Base-by-base conservation (phyloP, 352 stramenopile species). In the Phytopythium chamaehyphon region DNA sequence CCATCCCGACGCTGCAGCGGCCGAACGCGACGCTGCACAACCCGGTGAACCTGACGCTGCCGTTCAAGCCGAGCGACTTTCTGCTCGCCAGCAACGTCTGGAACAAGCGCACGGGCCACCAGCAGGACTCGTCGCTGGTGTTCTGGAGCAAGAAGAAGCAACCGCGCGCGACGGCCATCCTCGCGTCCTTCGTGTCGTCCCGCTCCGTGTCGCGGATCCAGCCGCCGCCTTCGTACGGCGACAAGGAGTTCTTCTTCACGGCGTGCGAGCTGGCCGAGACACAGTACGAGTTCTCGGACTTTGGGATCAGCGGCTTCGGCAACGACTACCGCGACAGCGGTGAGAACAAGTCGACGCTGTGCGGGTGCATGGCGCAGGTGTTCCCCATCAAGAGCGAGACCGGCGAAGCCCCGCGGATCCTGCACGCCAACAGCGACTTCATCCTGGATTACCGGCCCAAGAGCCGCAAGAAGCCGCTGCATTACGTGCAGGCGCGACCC, bases 161-260 rank as follows among this genome's bases (percentile, higher is more conserved):
- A 44, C 61, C 58, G 9, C 71, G 66, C 24, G 73, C 76, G n/a
- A 88, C 76, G 0, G 61, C 64, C 9, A 42, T 80, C 16, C 42
- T 88, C 33, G 64, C 50, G 0, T 83, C 67, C 7, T 80, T 83
- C 47, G 52, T 84, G 28, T 57, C 66, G 9, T 51, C 71, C 1
- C 65, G 58, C 35, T 45, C 69, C 26, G 31, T 42, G 37, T n/a
- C 39, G 11, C 38, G 40, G 6, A 53, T 71, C 7, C 33, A 7
- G 12, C 62, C 58, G 0, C 70, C 70, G 26, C 73, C 70, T 14
- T 79, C 66, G 8, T 68, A 80, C 45, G 63, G 68, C 5, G 73
- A 78, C 35, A 84, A 83, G 47, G 68, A 87, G 37, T 60, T 79
- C 0, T 83, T 76, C 39, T 83, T 83, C 54, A 39, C 80, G 14